Base-by-base conservation (phyloP, 1,284 basidiomycete genomes). In the Chalciporus sp. region DNA sequence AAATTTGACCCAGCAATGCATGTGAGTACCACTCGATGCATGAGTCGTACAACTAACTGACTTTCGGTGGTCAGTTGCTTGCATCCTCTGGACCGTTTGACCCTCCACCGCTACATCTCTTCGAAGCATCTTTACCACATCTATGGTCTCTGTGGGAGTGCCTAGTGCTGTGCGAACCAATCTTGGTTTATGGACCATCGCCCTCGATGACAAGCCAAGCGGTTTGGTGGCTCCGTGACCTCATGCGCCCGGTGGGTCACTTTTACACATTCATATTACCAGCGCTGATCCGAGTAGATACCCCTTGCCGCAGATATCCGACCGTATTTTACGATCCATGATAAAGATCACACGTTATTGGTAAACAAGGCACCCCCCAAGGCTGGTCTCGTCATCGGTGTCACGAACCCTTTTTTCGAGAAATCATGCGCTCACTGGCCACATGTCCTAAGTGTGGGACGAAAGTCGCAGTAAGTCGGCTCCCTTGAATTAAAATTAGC, bases 71-170 rank as follows among this genome's bases (percentile, higher is more conserved):
- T 44, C 65, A 94, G 89, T 83, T 95, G 39, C 76, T 96, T 4
- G 93, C 92, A 0, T 89, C 90, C 0, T 77, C 90, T 4, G 81
- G 90, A 1, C 80, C 87, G 0, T 82, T 88, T 7, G 69, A 78
- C 4, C 84, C 88, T 1, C 82, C 90, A 0, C 87, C 90, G 1
- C 67, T 97, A 16, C 73, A 80, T 19, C 79, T 92, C 0, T 90
- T 96, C 58, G 86, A 89, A 63, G 81, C 87, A 1, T 86, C 87
- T 49, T 68, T 96, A 16, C 75, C 87, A 0, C 84, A 94, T 49
- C 68, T 96, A n/a, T 95, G 94, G 91, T 90, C 93, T 2, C 81
- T 97, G 51, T 97, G 95, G 94, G 94, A 97, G 71, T 94, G 94
- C 55, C 74, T 96, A 1, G 78, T 95, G 0, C 77, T 97, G 8